Evolutionary conservation across 2,329 filamentous ascomycete genomes (phyloP), one percentile per base, ranked within the genome.

Genomic region (Colletotrichum sojae): DNA sequence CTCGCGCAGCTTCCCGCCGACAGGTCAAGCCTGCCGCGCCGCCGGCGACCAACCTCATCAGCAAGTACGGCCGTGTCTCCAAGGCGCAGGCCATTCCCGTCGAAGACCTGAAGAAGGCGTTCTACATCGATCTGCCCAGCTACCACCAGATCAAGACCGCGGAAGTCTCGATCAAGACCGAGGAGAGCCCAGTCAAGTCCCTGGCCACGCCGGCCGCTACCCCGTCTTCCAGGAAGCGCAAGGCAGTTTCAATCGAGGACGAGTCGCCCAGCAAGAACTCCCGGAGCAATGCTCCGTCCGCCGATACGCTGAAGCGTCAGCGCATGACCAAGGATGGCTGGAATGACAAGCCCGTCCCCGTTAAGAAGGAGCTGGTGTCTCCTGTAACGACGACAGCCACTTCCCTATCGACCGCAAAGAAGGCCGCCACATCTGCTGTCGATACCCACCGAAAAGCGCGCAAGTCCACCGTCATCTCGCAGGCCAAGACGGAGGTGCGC

Each of bases 401-500:
- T 45, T 48, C 51, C 27, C 57, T 43, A 53, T 43, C 51, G 25
- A 56, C 46, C 56, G 52, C 40, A 16, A 68, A 70, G 49, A 63
- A 64, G 46, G 58, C 46, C 6, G 6, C 46, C 12, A 15, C 59
- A 6, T 54, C 58, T 12, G 31, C 58, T 16, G 46, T 31, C 45
- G 55, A 61, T 25, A 53, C 43, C 46, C 64, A 54, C 31, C 75
- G 72, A 54, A 73, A 73, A 43, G 75, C 79, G 48, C 79, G 73
- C 62, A 71, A 76, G 56, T 73, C 75, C 65, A 67, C 74, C 25
- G 67, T 74, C 15, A 72, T 76, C 12, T 78, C 77, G 15, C 75
- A 74, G 31, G 73, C 75, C 56, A 75, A 73, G 36, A 71, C 71
- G 15, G 74, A 76, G 3, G 78, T 79, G 45, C 77, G 67, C 36